Percentiles rank a stretch among this genome's conserved stretches.
Evolutionary conservation across 2,329 filamentous ascomycete genomes (phyloP).

Genomic region (Botrytis deweyae): DNA sequence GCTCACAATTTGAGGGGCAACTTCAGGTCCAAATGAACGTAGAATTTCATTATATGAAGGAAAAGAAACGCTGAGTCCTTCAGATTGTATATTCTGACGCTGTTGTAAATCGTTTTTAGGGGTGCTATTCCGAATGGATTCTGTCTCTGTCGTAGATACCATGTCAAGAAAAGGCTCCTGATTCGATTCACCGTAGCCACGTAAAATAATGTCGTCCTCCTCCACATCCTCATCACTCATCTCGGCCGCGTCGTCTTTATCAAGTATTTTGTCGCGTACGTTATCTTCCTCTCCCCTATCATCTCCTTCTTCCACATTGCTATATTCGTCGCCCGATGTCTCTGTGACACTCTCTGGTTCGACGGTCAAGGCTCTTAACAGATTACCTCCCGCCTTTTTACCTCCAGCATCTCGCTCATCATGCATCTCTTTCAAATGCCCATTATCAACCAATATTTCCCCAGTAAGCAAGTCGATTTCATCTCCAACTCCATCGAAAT

Average conservation of each 20-base stretch:
- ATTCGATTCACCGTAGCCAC: slow-evolving; percentile 34
- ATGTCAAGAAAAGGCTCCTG: slow-evolving; percentile 12
- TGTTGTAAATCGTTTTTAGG: background rate
- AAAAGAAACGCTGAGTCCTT: slow-evolving; percentile 18
- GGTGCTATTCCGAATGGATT: background rate
- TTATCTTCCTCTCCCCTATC: slow-evolving; percentile 23
- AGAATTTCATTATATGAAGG: slow-evolving; percentile 36
- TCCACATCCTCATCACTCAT: slow-evolving; percentile 34
- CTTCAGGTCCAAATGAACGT: slow-evolving; percentile 35
- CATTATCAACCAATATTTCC: slow-evolving; percentile 84
- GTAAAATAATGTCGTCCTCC: slow-evolving; percentile 39
- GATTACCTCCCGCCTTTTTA: slow-evolving; percentile 23
- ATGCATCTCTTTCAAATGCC: slow-evolving; percentile 69
- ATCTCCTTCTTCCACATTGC: slow-evolving; percentile 37
- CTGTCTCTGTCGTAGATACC: background rate
- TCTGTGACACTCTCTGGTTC: slow-evolving; percentile 31
- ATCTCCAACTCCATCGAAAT: slow-evolving; percentile 82
- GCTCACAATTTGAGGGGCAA: slow-evolving; percentile 35
- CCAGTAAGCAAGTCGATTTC: slow-evolving; percentile 85
- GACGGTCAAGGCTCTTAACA: slow-evolving; percentile 37
- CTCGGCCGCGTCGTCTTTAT: slow-evolving; percentile 29
- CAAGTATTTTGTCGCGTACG: slow-evolving; percentile 32
- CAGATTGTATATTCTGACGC: background rate
- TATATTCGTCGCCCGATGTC: slow-evolving; percentile 33
- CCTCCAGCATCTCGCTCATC: slow-evolving; percentile 53